Conservation (phyloP, 2,329 filamentous ascomycete species). For the Aureobasidium vineae region DNA sequence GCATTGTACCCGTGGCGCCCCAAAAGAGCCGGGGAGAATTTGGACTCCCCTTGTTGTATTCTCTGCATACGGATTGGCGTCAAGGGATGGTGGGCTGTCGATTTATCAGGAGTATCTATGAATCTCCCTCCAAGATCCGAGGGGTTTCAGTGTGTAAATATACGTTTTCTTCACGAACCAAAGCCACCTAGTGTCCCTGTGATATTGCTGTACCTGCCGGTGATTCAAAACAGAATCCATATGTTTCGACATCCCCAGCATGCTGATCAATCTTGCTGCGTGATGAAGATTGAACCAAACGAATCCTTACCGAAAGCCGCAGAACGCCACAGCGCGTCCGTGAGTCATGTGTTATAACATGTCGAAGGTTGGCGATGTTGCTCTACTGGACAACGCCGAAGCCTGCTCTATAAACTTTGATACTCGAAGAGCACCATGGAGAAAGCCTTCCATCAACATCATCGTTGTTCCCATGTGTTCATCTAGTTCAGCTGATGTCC, state of each 20-base stretch:
- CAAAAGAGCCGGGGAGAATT: conserved; percentile 1
- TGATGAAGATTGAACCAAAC: neutral
- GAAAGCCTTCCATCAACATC: neutral
- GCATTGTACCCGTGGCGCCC: conserved; percentile 5
- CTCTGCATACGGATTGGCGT: conserved; percentile 24
- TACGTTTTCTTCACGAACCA: conserved; percentile 9
- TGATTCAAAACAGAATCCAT: neutral
- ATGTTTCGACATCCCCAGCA: neutral
- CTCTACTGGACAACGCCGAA: neutral
- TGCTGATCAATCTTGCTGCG: neutral
- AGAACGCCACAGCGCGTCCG: neutral
- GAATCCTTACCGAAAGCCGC: neutral
- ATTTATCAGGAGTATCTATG: conserved; percentile 15
- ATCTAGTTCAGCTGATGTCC: neutral
- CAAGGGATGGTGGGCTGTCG: conserved; percentile 19
- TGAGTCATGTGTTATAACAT: neutral
- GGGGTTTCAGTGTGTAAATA: conserved; percentile 21
- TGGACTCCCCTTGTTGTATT: conserved; percentile 16
- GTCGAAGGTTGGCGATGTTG: neutral
- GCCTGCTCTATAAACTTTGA: neutral
- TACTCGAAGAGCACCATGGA: neutral
- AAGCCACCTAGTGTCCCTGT: neutral
- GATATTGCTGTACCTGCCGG: neutral
- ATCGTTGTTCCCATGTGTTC: neutral
- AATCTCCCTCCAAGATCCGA: conserved; percentile 8